These are phyloP conservation scores for Grigorovia yakushimaensis DNA, from an alignment of 805 yeast genomes.

Conservation along the genomic window DNA sequence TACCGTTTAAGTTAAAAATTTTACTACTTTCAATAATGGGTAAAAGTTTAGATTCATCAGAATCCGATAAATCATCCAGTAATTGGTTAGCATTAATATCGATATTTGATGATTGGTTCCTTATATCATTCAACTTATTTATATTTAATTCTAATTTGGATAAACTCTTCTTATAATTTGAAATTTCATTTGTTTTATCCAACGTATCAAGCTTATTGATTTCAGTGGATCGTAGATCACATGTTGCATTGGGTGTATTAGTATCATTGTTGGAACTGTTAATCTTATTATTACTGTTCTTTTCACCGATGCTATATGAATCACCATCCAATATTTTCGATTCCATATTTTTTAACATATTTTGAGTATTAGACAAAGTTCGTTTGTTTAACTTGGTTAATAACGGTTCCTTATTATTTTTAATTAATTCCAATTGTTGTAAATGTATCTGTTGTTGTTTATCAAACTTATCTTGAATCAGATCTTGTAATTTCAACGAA, in stretches of 20 bases:
- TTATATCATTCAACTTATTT: no score
- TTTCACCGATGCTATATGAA: no score
- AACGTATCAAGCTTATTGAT: no score
- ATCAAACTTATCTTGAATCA: not conserved
- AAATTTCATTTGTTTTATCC: not conserved
- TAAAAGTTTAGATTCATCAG: not conserved
- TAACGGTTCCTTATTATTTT: not conserved
- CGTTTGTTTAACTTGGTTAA: not conserved
- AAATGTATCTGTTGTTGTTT: not conserved
- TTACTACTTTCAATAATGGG: not conserved
- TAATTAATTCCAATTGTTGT: not conserved
- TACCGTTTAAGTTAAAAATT: not conserved
- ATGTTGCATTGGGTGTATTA: no score
- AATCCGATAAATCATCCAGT: not conserved
- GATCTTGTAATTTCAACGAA: not conserved
- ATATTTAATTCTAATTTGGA: no score
- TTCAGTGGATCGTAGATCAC: no score
- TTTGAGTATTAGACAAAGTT: not conserved
- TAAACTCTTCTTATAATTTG: not conserved
- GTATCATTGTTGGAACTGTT: no score
- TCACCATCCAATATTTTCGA: no score
- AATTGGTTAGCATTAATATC: not conserved
- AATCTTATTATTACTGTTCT: no score
- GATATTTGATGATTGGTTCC: no score
- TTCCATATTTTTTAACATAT: not conserved